Conservation (phyloP, 306 rosid genomes). For the Bauhinia variegata region DNA sequence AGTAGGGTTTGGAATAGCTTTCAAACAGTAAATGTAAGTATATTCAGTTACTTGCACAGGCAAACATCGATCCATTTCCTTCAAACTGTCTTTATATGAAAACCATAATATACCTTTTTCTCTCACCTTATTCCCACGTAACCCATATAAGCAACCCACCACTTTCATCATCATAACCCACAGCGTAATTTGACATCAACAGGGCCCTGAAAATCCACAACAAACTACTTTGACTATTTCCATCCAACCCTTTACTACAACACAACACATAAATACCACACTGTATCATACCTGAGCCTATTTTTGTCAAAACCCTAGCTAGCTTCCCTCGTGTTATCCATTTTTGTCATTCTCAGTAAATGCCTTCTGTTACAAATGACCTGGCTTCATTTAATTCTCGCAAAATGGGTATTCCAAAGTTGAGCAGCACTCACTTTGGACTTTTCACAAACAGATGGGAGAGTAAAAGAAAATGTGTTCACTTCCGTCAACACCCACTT, state of each 20-base stretch:
- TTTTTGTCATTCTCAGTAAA: constrained; percentile 41
- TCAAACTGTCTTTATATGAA: constrained; percentile 65
- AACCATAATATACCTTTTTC: constrained; percentile 70
- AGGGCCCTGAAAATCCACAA: constrained; percentile 44
- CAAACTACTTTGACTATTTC: constrained; percentile 66
- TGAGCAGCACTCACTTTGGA: constrained; percentile 5
- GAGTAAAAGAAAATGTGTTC: not conserved
- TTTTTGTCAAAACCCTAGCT: constrained; percentile 22
- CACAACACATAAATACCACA: constrained; percentile 18
- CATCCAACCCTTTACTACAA: constrained; percentile 30
- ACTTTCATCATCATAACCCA: constrained; percentile 45
- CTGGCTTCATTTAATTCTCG: constrained; percentile 40
- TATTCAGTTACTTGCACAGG: constrained; percentile 55
- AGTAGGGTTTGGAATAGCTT: constrained; percentile 66
- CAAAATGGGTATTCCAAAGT: constrained; percentile 30
- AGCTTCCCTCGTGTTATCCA: constrained; percentile 28
- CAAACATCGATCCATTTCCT: constrained; percentile 56
- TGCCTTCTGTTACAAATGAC: constrained; percentile 44
- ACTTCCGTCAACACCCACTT: constrained; percentile 18
- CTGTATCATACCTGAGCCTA: not conserved
- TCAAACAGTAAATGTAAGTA: constrained; percentile 54
- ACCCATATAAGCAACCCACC: constrained; percentile 57
- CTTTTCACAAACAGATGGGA: constrained; percentile 24
- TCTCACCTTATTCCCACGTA: constrained; percentile 58
- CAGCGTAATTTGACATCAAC: constrained; percentile 53